Conservation (phyloP, 1,139 yeast species). For the Pichia sp. region DNA sequence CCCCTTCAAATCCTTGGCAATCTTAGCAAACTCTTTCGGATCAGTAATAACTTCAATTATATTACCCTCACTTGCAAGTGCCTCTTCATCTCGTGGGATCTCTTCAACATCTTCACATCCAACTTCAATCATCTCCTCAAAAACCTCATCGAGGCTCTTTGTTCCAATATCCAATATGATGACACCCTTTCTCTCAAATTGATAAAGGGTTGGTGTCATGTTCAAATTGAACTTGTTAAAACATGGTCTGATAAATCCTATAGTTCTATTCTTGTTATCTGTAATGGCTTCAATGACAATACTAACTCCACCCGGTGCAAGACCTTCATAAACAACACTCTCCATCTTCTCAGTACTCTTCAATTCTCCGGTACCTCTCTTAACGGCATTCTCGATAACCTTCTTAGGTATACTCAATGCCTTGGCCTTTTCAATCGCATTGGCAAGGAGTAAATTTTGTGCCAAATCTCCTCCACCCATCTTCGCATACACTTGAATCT, state of each 20-base stretch:
- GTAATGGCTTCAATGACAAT: constrained; percentile 79
- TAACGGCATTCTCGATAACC: constrained; percentile 79
- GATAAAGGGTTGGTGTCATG: constrained; percentile 68
- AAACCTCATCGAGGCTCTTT: constrained; percentile 29
- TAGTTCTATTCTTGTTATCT: constrained; percentile 80
- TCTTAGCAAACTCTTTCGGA: constrained; percentile 51
- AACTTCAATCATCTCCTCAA: constrained; percentile 67
- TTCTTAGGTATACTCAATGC: constrained; percentile 75
- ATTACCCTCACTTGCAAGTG: constrained; percentile 8
- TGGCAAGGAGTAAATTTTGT: constrained; percentile 60
- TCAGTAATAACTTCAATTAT: constrained; percentile 44
- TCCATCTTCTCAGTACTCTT: constrained; percentile 34
- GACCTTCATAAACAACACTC: constrained; percentile 69
- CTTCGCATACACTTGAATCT: constrained; percentile 68
- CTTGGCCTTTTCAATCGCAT: constrained; percentile 73
- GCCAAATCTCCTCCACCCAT: constrained; percentile 56
- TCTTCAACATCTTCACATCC: constrained; percentile 78
- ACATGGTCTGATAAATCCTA: constrained; percentile 67
- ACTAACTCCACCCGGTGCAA: constrained; percentile 91
- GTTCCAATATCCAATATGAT: constrained; percentile 40
- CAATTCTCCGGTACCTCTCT: constrained; percentile 68
- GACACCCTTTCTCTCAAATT: constrained; percentile 74
- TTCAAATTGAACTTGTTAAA: constrained; percentile 61
- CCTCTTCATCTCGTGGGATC: constrained; percentile 23
- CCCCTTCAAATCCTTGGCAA: constrained; percentile 51